These are phyloP conservation scores for Penicillium pancosmium DNA, from an alignment of 495 filamentous ascomycete species.

Conservation along the genomic window DNA sequence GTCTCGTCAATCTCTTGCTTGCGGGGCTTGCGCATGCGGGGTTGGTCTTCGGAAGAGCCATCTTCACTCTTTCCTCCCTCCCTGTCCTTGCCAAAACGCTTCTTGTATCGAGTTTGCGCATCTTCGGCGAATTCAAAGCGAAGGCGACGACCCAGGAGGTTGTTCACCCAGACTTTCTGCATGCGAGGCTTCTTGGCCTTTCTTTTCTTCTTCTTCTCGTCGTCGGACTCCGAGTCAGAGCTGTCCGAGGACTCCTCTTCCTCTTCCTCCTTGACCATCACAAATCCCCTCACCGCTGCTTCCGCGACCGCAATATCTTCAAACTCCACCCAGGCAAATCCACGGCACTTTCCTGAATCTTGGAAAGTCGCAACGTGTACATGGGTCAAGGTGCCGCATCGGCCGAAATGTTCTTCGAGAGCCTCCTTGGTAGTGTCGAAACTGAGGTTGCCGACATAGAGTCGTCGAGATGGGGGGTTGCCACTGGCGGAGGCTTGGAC, in stretches of 20 bases:
- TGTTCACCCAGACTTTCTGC: slow-evolving; percentile 80
- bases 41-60: slow-evolving; percentile 25
- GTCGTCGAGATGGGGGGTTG: slow-evolving; percentile 68
- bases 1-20: slow-evolving; percentile 36
- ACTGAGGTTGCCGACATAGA: slow-evolving; percentile 91
- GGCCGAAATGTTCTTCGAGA: slow-evolving; percentile 74
- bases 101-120: slow-evolving; percentile 81
- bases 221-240: slow-evolving; percentile 39
- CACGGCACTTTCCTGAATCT: slow-evolving; percentile 96
- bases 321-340: slow-evolving; percentile 94
- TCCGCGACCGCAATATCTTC: slow-evolving; percentile 72
- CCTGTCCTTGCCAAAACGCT: slow-evolving; percentile 80
- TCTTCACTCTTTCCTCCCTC: slow-evolving; percentile 39
- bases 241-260: slow-evolving; percentile 47
- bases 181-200: slow-evolving; percentile 60
- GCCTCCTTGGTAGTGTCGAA: slow-evolving; percentile 85
- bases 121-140: slow-evolving; percentile 95
- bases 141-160: slow-evolving; percentile 73
- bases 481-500: slow-evolving; percentile 42
- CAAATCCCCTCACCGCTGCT: slow-evolving; percentile 80
- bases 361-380: slow-evolving; percentile 93
- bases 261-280: slow-evolving; percentile 64
- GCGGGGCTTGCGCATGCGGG: slow-evolving; percentile 30
- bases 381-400: slow-evolving; percentile 77
- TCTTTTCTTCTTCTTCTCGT: slow-evolving; percentile 27